A percentile compares a stretch with the other conserved stretches of the same genome.
These are phyloP conservation scores for Botrytis medusae DNA, from an alignment of 2,329 filamentous ascomycete species.

Conservation along the genomic window DNA sequence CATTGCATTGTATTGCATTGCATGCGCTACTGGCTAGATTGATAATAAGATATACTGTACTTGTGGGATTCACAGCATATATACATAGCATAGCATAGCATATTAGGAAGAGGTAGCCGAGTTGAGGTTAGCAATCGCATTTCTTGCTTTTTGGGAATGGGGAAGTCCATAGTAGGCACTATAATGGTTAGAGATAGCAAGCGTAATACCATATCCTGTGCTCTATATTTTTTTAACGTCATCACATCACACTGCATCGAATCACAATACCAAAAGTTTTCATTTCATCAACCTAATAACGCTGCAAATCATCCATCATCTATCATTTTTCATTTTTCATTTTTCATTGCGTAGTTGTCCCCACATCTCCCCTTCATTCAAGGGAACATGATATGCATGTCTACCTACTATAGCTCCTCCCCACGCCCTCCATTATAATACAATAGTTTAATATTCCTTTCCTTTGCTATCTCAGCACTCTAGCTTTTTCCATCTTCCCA, in stretches of 20 bases:
- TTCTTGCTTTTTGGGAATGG: not conserved
- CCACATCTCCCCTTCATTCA: not conserved
- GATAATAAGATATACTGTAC: not conserved
- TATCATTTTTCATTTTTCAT: slow-evolving; percentile 34
- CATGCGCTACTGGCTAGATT: not conserved
- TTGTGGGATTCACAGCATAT: not conserved
- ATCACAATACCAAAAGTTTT: not conserved
- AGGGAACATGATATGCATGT: slow-evolving; percentile 23
- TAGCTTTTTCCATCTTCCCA: slow-evolving; percentile 52
- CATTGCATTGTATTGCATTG: not conserved
- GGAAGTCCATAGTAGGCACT: not conserved
- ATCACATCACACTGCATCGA: not conserved
- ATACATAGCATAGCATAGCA: not conserved
- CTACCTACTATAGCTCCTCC: slow-evolving; percentile 26
- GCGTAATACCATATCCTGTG: not conserved
- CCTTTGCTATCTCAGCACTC: slow-evolving; percentile 27
- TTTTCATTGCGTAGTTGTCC: slow-evolving; percentile 23
- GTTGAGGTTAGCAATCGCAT: not conserved
- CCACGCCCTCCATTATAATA: slow-evolving; percentile 36
- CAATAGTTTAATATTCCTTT: slow-evolving; percentile 36
- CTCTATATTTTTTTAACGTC: too few relatives aligned
- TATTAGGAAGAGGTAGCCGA: not conserved
- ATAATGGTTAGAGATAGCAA: not conserved
- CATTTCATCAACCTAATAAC: not conserved
- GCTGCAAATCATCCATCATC: slow-evolving; percentile 29